Base-by-base conservation (phyloP, 805 yeast genomes). In the Metschnikowia similis region DNA sequence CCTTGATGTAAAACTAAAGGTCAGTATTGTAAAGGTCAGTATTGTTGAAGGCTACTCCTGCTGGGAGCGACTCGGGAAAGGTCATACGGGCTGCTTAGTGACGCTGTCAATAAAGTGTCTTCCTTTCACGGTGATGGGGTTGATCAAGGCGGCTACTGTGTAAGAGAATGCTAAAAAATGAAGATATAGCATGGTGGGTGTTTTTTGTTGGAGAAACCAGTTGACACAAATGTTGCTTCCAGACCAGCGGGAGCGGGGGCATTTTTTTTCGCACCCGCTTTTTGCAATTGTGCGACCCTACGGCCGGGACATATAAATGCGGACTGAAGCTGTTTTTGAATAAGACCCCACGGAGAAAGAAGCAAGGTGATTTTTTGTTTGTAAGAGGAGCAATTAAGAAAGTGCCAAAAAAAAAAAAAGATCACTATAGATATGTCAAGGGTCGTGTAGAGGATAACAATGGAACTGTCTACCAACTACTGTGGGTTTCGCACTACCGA, bases 61-160 rank as follows among this genome's bases (percentile, higher is more conserved):
- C 30, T 27, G 13, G 28, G 11, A 36, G 14, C 11, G 17, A 41
- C 35, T 35, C 13, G 34, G 13, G 14, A 31, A 17, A 21, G 11
- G 11, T n/a, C 74, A 35, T 76, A 83, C 88, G 8, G 91, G 91
- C 52, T 84, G 83, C 32, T 80, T 74, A 0, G 96, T 87, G 6
- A 82, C 79, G 1, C 89, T 76, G 59, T 91, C 90, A 46, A 83
- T 75, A 60, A 92, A 92, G 59, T 84, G 86, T 30, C 83, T 80
- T 1, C 89, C 94, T 49, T 75, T 70, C 6, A 87, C 75, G 17
- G 72, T 77, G 43, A 92, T 83, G 0, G 97, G 96, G 63, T 85
- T 50, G 7, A 55, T 41, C 29, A 39, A 44, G 17, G 52, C 46
- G 10, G 38, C 48, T 32, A 38, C 48, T 21, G 35, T n/a, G 21